Percentiles rank a stretch among this genome's conserved stretches.
These are phyloP conservation scores for Ophioceras dolichostomum DNA, from an alignment of 2,329 filamentous ascomycete genomes.

Conservation along the genomic window DNA sequence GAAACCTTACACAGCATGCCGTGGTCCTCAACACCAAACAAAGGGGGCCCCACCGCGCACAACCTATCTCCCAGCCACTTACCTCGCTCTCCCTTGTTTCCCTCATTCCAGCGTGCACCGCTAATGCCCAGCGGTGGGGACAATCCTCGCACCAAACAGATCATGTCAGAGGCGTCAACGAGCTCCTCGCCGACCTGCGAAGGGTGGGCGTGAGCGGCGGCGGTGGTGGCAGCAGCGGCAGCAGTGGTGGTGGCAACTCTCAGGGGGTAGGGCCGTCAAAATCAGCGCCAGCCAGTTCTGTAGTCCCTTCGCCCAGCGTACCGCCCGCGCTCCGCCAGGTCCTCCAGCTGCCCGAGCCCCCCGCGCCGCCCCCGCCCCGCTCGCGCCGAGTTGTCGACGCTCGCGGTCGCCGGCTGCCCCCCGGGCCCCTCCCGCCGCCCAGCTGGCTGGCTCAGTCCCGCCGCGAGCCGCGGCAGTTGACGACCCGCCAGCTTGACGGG, in stretches of 20 bases:
- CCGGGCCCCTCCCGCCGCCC: slow-evolving; percentile 45
- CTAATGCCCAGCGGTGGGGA: no score
- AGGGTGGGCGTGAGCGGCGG: slow-evolving; percentile 23
- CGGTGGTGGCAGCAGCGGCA: slow-evolving; percentile 1
- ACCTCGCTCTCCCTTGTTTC: background rate
- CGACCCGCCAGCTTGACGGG: slow-evolving; percentile 2
- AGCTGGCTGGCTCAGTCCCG: slow-evolving; percentile 36
- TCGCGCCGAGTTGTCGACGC: slow-evolving; percentile 28
- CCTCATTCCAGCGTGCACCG: no score
- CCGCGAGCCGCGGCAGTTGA: slow-evolving; percentile 12
- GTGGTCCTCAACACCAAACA: slow-evolving; percentile 2
- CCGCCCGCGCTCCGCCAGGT: slow-evolving; percentile 47
- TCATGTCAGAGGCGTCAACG: slow-evolving; percentile 37
- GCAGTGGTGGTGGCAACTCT: background rate
- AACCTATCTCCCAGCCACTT: background rate
- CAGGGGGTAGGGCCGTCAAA: background rate
- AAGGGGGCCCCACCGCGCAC: background rate
- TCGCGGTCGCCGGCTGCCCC: slow-evolving; percentile 37
- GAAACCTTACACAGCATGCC: slow-evolving; percentile 1
- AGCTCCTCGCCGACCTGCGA: slow-evolving; percentile 45
- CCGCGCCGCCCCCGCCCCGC: slow-evolving; percentile 33
- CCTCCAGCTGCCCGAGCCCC: slow-evolving; percentile 46
- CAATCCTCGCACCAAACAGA: no score
- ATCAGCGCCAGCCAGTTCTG: background rate
- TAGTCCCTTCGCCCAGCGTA: slow-evolving; percentile 31